Percentiles rank a stretch among this genome's conserved stretches.
phyloP scores from a whole-genome alignment of 257 asterid species.

The Plantago ovata region DNA sequence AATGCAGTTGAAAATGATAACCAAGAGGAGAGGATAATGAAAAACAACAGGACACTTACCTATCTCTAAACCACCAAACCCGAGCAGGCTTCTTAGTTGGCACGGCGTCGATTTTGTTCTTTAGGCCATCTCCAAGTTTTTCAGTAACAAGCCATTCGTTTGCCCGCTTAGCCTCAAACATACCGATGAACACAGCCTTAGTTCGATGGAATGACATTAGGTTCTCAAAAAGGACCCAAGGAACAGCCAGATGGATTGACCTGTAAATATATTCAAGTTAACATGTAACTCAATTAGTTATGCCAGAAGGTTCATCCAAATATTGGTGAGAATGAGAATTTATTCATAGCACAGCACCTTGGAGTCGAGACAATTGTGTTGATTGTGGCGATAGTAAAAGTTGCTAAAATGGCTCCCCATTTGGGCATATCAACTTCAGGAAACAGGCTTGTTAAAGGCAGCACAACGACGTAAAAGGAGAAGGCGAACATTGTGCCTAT shows the following conservation, averaged over 20 bases:
- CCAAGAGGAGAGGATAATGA: too few relatives aligned
- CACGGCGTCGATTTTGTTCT: constrained; percentile 48
- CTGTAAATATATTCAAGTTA: not conserved
- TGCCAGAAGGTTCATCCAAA: too few relatives aligned
- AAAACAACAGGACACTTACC: not conserved
- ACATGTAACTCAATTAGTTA: too few relatives aligned
- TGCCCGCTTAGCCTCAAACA: constrained; percentile 13
- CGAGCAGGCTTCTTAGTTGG: constrained; percentile 8
- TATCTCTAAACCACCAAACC: not conserved
- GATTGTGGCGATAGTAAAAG: constrained; percentile 4
- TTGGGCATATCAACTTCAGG: constrained; percentile 66
- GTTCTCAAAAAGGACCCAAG: constrained; percentile 14
- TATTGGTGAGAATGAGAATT: too few relatives aligned
- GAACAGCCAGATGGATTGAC: constrained; percentile 13
- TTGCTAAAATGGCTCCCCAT: constrained; percentile 71
- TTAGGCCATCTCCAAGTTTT: constrained; percentile 61
- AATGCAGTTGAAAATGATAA: too few relatives aligned
- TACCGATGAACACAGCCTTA: constrained; percentile 12
- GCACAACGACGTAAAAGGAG: constrained; percentile 56
- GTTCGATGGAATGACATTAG: constrained; percentile 13
- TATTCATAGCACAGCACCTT: constrained; percentile 33
- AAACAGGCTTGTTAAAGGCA: constrained; percentile 50
- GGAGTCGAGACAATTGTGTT: constrained; percentile 65
- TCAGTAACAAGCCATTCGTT: constrained; percentile 11
- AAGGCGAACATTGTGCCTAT: constrained; percentile 81